phyloP scores from a whole-genome alignment of 1,139 yeast species.

The Candida dubliniensis region DNA sequence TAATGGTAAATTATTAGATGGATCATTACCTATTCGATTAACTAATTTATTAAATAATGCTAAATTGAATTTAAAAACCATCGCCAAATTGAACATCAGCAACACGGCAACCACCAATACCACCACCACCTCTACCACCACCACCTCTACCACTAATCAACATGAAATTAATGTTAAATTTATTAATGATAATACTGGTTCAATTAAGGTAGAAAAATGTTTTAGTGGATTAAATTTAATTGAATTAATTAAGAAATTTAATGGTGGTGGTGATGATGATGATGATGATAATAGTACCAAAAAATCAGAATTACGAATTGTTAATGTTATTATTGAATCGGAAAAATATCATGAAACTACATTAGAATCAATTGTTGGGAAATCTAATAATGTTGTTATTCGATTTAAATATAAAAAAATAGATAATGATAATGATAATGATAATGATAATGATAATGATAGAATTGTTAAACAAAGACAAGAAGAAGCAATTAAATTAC shows the following conservation, averaged over 20 bases:
- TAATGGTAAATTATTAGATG: slow-evolving; percentile 34
- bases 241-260: slow-evolving; percentile 16
- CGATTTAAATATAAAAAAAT: slow-evolving; percentile 20
- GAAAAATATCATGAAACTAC: slow-evolving; percentile 11
- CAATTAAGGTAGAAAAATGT: slow-evolving; percentile 11
- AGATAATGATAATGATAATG: no score
- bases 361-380: slow-evolving; percentile 19
- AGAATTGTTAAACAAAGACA: slow-evolving; percentile 17
- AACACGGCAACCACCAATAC: no score
- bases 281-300: background rate
- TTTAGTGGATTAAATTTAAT: slow-evolving; percentile 12
- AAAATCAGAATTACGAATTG: slow-evolving; percentile 11
- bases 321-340: slow-evolving; percentile 13
- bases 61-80: slow-evolving; percentile 24
- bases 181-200: slow-evolving; percentile 14
- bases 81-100: no score
- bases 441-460: background rate
- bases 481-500: slow-evolving; percentile 21
- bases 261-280: no score
- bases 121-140: no score
- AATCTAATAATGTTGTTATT: slow-evolving; percentile 19
- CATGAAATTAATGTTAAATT: slow-evolving; percentile 27
- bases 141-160: no score
- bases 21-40: slow-evolving; percentile 33
- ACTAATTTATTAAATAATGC: slow-evolving; percentile 35